Percentiles rank a stretch among this genome's conserved stretches.
Evolutionary conservation across 768 basidiomycete genomes (phyloP).

Genomic region (Pisolithus marmoratus): DNA sequence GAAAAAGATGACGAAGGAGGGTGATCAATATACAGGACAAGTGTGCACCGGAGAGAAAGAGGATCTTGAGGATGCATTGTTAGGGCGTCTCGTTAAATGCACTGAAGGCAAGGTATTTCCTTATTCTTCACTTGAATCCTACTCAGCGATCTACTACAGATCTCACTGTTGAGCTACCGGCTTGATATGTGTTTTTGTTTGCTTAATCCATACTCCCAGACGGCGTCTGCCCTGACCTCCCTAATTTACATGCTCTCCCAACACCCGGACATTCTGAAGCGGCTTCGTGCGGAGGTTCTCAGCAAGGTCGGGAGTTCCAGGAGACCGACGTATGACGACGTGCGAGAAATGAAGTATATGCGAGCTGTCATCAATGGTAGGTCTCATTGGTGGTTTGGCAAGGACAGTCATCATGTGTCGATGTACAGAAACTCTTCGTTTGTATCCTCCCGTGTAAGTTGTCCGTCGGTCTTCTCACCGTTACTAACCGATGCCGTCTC

Average conservation of each 20-base stretch:
- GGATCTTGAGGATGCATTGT: conserved; percentile 20
- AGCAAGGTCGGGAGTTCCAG: conserved; percentile 20
- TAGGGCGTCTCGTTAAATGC: conserved; percentile 25
- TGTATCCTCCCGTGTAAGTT: conserved; percentile 28
- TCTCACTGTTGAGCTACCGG: no score
- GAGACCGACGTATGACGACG: conserved; percentile 15
- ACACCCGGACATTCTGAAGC: no score
- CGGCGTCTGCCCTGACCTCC: no score
- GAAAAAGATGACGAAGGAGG: conserved; percentile 23
- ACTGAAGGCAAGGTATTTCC: conserved; percentile 18
- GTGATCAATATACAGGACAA: conserved; percentile 15
- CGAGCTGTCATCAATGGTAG: conserved; percentile 20
- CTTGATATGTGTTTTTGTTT: neutral
- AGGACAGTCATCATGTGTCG: neutral
- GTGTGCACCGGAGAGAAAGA: conserved; percentile 5
- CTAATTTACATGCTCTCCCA: no score
- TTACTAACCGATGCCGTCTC: neutral
- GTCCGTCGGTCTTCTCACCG: neutral
- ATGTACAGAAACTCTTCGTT: conserved; percentile 23
- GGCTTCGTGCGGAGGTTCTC: conserved; percentile 28
- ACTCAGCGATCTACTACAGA: conserved; percentile 15
- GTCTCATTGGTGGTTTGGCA: neutral
- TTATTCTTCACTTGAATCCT: neutral
- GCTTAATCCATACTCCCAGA: neutral
- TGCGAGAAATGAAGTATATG: no score